Base-by-base conservation (phyloP, 106 monocot species). In the Acorus calamus region DNA sequence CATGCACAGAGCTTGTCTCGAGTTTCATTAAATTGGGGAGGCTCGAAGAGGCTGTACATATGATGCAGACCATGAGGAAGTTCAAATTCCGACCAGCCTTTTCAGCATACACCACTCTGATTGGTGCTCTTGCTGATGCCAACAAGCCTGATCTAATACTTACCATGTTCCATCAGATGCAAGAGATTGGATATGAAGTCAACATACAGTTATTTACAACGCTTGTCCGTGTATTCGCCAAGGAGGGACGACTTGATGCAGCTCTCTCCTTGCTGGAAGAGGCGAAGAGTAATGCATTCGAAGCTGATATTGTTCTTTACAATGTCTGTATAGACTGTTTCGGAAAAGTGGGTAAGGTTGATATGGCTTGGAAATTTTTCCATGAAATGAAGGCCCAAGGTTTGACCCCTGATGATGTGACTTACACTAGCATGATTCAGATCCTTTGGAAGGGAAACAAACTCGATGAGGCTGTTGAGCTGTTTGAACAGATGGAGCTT, bases 361-460 rank as follows among this genome's bases (percentile, higher is more conserved):
- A 98, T 50, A 85, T 88, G 98, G 87, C 98, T 3, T 98, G 98
- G 98, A 98, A 98, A 75, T 98, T 98, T 68, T 91, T 98, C 67
- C 84, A 98, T 62, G 98, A 98, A 77, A 80, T 98, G 65, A 85
- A 79, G 72, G 76, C 88, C 45, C 80, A 88, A 57, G 98, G 98
- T 4, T 64, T 98, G 57, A 53, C 5, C 13, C 98, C 98, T 7
- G 98, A 98, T 78, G 92, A 92, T 63, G 91, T 98, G 60, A 81
- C 98, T 44, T 98, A 98, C 52, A 85, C 92, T 7, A 98, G 85
- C 73, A 88, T 98, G 98, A 85, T 92, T 65, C 69, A 70, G 41
- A 88, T 98, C 64, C 92, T 98, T 10, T 92, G 87, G 42, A 98
- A 85, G 65, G 80, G 85, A 42, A 74, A 78, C 52, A 83, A 78